Conservation (phyloP, 129 eudicot genomes). For the Artemisia annua region DNA sequence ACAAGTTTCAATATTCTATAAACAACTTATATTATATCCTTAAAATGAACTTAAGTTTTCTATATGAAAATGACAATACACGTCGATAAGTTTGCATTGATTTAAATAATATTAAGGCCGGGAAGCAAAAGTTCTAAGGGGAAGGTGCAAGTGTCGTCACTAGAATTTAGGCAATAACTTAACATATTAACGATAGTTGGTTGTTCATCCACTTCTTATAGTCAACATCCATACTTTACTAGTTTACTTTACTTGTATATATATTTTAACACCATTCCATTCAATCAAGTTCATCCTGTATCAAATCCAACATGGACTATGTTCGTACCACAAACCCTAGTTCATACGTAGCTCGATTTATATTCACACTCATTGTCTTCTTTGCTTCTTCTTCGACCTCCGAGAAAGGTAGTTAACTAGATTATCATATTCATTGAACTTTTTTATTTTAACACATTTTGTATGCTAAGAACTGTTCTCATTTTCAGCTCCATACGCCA, state of each 20-base stretch:
- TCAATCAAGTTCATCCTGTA: not conserved
- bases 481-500: conserved; percentile 67
- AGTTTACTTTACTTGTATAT: not conserved
- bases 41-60: no score
- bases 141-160: conserved; percentile 22
- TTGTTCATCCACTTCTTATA: conserved; percentile 28
- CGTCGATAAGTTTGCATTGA: not conserved
- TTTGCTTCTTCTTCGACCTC: conserved; percentile 26
- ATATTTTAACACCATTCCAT: no score
- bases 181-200: not conserved
- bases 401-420: conserved; percentile 18
- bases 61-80: not conserved
- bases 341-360: not conserved
- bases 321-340: no score
- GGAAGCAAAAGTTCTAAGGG: not conserved
- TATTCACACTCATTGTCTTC: conserved; percentile 11
- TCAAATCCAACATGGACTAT: not conserved
- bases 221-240: not conserved
- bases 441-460: not conserved
- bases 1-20: no score
- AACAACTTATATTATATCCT: no score
- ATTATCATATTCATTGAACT: not conserved
- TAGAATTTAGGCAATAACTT: not conserved
- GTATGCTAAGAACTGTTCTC: not conserved
- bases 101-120: not conserved